Base-by-base conservation (phyloP, 768 basidiomycete genomes). In the Tricholoma terreum region DNA sequence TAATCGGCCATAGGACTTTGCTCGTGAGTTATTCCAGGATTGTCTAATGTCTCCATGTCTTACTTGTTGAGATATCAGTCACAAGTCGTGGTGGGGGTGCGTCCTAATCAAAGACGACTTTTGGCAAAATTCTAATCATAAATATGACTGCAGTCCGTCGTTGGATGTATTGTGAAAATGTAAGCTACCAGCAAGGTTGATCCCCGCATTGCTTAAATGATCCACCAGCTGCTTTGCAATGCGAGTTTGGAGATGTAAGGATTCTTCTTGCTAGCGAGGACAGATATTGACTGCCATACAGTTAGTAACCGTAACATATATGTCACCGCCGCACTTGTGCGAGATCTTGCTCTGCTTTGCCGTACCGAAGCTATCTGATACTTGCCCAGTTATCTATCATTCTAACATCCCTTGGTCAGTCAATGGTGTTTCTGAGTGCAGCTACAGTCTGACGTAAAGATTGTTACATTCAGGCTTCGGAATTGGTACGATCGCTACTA, bases 191-290 rank as follows among this genome's bases (percentile, higher is more conserved):
- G n/a, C 15, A 15, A 31, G 6, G 8, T 17, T 46, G 15, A n/a
- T 15, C 12, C 19, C 30, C 11, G 40, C 34, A 27, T 46, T 33
- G 50, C 8, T 53, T 21, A 2, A 45, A 14, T 59, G 14, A 33
- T 24, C 49, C 22, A 15, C 7, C 51, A 86, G 84, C 36, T 75
- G 77, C 50, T 86, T 84, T 57, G 75, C 81, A 1, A 71, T 85
- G 69, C 80, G 84, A 12, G 84, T 86, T 11, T 86, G 83, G 83
- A 70, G 83, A 68, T 86, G 84, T 85, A 67, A 61, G 71, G 49
- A 9, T 33, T 10, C 31, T 30, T 5, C 52, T 40, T 36, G n/a
- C 12, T 27, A 30, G 2, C 22, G 24, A 10, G 54, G 24, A 52
- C 14, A 21, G 17, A 42, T 50, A 43, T 31, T 60, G 14, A 61